phyloP scores from a whole-genome alignment of 805 yeast genomes.

The Martiniozyma abietophila region DNA sequence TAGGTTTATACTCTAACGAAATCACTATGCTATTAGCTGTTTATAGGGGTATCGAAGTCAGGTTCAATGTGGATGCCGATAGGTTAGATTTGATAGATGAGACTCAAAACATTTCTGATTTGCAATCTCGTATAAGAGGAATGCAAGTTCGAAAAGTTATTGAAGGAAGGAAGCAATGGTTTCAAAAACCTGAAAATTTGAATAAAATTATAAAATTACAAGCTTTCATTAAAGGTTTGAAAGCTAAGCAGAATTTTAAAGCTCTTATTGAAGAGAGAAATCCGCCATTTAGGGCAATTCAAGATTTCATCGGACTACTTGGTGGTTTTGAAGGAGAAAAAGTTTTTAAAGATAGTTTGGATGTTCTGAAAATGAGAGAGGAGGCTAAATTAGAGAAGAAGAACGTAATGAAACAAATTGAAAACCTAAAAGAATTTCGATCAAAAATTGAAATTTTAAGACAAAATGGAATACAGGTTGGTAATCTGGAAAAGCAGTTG shows the following conservation, averaged over 20 bases:
- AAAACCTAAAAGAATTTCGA: constrained; percentile 65
- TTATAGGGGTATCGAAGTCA: constrained; percentile 52
- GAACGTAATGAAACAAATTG: constrained; percentile 62
- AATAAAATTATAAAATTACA: constrained; percentile 65
- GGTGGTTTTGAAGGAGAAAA: constrained; percentile 53
- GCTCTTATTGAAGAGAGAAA: constrained; percentile 58
- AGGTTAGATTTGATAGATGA: constrained; percentile 44
- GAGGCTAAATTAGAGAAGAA: constrained; percentile 58
- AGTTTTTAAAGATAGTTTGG: constrained; percentile 5
- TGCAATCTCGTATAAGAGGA: constrained; percentile 55
- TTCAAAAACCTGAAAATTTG: constrained; percentile 37
- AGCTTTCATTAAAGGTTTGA: constrained; percentile 57
- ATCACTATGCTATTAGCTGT: constrained; percentile 44
- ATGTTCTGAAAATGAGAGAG: constrained; percentile 6
- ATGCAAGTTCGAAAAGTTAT: constrained; percentile 29
- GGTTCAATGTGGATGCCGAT: constrained; percentile 47
- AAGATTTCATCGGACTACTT: constrained; percentile 65
- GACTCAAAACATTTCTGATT: constrained; percentile 27
- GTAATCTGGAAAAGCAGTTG: constrained; percentile 33
- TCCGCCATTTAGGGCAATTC: constrained; percentile 72
- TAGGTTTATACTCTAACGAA: constrained; percentile 18
- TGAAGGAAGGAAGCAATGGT: constrained; percentile 34
- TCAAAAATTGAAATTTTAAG: constrained; percentile 70
- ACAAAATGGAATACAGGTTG: constrained; percentile 69
- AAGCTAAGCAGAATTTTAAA: constrained; percentile 64